Percentiles rank a stretch among this genome's conserved stretches.
phyloP scores from a whole-genome alignment of 2,329 filamentous ascomycete genomes.

The Rhytidhysteron rufulum region DNA sequence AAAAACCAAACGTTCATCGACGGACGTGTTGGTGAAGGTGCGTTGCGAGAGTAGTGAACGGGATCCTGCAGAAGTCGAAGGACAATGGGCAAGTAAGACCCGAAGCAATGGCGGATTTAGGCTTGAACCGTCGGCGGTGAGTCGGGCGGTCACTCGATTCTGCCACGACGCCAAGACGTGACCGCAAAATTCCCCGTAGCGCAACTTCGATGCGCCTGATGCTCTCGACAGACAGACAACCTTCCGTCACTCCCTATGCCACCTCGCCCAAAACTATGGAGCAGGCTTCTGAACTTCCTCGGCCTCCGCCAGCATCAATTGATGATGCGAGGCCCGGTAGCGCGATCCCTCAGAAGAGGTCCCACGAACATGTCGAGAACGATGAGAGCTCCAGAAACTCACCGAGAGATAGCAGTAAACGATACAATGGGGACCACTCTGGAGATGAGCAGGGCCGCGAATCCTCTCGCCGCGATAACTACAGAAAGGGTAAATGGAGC shows the following conservation, averaged over 20 bases:
- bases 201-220: no score
- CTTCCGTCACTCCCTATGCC: constrained; percentile 25
- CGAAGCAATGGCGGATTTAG: not conserved
- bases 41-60: no score
- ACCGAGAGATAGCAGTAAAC: not conserved
- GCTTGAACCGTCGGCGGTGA: not conserved
- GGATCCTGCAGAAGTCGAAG: no score
- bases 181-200: not conserved
- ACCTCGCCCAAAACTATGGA: constrained; percentile 16
- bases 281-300: constrained; percentile 16
- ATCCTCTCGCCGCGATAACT: no score
- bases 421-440: no score
- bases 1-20: no score
- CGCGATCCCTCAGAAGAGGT: not conserved
- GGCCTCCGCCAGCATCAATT: constrained; percentile 17
- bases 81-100: no score
- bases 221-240: no score
- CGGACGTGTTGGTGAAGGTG: no score
- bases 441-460: no score
- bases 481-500: constrained; percentile 30
- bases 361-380: not conserved
- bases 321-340: constrained; percentile 11
- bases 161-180: not conserved
- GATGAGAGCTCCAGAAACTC: not conserved
- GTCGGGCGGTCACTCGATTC: not conserved